These are phyloP conservation scores for Rhodofomes roseus DNA, from an alignment of 1,284 basidiomycete species.

Conservation along the genomic window DNA sequence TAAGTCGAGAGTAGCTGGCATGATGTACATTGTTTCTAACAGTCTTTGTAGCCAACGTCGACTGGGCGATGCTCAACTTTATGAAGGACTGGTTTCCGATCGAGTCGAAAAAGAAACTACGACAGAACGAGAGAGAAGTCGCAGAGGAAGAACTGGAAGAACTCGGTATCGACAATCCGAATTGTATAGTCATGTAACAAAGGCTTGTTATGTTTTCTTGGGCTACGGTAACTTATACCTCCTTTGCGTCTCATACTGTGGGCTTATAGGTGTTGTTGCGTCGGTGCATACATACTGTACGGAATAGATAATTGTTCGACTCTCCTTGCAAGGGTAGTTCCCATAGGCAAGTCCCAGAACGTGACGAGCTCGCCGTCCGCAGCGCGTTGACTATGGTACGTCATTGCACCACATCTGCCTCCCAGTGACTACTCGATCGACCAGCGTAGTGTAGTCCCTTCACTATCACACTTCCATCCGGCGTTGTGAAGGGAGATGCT, in stretches of 20 bases:
- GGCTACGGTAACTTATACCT: not conserved
- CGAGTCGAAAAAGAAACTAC: constrained; percentile 77
- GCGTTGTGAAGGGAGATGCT: too few relatives aligned
- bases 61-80: constrained; percentile 78
- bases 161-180: constrained; percentile 45
- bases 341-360: too few relatives aligned
- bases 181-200: constrained; percentile 28
- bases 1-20: constrained; percentile 36
- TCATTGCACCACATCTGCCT: too few relatives aligned
- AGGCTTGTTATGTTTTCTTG: not conserved
- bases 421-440: too few relatives aligned
- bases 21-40: not conserved
- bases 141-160: constrained; percentile 68
- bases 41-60: constrained; percentile 64
- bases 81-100: constrained; percentile 93
- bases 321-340: too few relatives aligned
- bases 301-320: too few relatives aligned
- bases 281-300: too few relatives aligned
- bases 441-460: too few relatives aligned
- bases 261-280: too few relatives aligned
- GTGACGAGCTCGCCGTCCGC: too few relatives aligned
- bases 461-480: not conserved
- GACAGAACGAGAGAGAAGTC: constrained; percentile 77
- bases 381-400: too few relatives aligned
- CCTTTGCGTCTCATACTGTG: too few relatives aligned